A percentile compares a stretch with the other conserved stretches of the same genome.
Conservation (phyloP, 2,329 filamentous ascomycete species). For the Ceratocystis papillata region DNA sequence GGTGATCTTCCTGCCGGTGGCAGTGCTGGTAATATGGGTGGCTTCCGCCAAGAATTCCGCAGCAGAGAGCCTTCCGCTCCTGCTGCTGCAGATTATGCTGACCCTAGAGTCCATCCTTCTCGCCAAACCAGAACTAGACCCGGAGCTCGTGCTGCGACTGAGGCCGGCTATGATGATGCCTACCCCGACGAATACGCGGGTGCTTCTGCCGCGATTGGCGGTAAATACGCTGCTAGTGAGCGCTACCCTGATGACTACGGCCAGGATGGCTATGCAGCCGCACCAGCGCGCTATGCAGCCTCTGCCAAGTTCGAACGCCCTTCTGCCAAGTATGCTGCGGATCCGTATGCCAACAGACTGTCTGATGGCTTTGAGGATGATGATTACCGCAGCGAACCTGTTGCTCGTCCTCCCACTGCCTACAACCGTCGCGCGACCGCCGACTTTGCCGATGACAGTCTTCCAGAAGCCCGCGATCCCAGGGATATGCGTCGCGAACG, state of each 20-base stretch:
- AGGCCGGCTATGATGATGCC: slow-evolving; percentile 19
- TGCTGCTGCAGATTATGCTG: slow-evolving; percentile 20
- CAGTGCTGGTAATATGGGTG: slow-evolving; percentile 19
- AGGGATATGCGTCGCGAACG: slow-evolving; percentile 1
- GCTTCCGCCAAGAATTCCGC: slow-evolving; percentile 19
- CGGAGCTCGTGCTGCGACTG: slow-evolving; percentile 12
- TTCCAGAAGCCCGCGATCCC: slow-evolving; percentile 6
- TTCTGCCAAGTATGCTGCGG: slow-evolving; percentile 19
- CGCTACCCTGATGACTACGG: slow-evolving; percentile 12
- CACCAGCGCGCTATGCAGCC: slow-evolving; percentile 18
- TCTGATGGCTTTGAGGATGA: slow-evolving; percentile 11
- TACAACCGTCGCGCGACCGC: slow-evolving; percentile 14
- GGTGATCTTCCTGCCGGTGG: slow-evolving; percentile 21
- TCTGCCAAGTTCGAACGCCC: slow-evolving; percentile 15
- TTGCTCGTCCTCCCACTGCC: slow-evolving; percentile 8
- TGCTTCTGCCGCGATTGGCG: slow-evolving; percentile 5
- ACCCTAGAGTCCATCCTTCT: slow-evolving; percentile 18
- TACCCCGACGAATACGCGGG: slow-evolving; percentile 18
- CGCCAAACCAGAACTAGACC: slow-evolving; percentile 11
- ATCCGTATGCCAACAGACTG: slow-evolving; percentile 14
- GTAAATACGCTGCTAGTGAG: slow-evolving; percentile 4
- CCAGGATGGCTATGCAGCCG: slow-evolving; percentile 9
- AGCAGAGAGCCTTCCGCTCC: slow-evolving; percentile 18
- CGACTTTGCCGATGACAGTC: neutral
- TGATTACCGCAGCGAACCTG: slow-evolving; percentile 17